Percentiles rank a stretch among this genome's conserved stretches.
phyloP scores from a whole-genome alignment of 805 yeast species.

The Ogataea chonburiensis region DNA sequence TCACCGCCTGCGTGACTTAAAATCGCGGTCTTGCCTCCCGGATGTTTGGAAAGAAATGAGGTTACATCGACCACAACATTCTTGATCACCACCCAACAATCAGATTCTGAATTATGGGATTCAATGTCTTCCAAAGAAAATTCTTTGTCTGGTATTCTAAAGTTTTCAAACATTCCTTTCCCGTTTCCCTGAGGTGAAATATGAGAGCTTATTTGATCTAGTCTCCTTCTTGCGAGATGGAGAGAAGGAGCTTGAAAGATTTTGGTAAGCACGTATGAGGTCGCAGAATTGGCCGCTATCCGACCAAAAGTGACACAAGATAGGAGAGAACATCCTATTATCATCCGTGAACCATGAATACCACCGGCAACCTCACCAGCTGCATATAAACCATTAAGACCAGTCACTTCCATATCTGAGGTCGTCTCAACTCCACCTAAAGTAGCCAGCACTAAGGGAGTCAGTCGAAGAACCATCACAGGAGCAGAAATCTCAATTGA shows the following conservation, averaged over 20 bases:
- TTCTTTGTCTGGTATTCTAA: conserved; percentile 48
- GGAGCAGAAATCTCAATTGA: neutral
- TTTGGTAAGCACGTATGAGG: conserved; percentile 26
- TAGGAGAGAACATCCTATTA: conserved; percentile 57
- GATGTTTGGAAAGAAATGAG: conserved; percentile 47
- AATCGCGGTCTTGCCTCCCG: conserved; percentile 78
- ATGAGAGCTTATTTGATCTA: no score
- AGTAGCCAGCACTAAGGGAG: conserved; percentile 22
- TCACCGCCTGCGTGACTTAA: conserved; percentile 71
- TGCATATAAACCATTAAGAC: conserved; percentile 48
- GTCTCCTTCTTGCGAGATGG: no score
- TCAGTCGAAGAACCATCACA: conserved; percentile 9
- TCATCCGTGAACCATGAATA: conserved; percentile 61
- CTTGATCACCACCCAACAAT: conserved; percentile 56
- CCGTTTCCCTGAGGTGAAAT: conserved; percentile 6
- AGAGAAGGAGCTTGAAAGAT: conserved; percentile 3
- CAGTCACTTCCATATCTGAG: conserved; percentile 28
- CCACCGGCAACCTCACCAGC: conserved; percentile 72
- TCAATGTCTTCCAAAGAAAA: conserved; percentile 46
- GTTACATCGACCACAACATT: conserved; percentile 51
- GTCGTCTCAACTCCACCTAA: conserved; percentile 63
- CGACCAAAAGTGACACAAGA: conserved; percentile 63
- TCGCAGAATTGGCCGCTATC: conserved; percentile 45
- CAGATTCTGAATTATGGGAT: conserved; percentile 43
- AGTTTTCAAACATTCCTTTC: conserved; percentile 12